These are phyloP conservation scores for Sporothrix globosa DNA, from an alignment of 2,329 filamentous ascomycete genomes.

Conservation along the genomic window DNA sequence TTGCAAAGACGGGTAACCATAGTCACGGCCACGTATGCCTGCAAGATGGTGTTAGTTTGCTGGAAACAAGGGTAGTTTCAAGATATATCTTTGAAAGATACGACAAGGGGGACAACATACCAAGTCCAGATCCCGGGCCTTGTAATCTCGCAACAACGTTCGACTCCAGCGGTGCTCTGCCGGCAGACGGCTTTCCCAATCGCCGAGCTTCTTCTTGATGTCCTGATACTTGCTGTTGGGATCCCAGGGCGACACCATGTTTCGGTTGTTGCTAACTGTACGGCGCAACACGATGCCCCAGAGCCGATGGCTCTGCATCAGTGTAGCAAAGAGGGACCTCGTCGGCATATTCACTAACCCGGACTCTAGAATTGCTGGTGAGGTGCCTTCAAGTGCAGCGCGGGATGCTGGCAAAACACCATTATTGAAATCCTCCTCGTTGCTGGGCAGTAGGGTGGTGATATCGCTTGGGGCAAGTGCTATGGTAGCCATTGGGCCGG, in stretches of 20 bases:
- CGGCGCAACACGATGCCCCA: conserved; percentile 58
- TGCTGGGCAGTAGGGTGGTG: conserved; percentile 57
- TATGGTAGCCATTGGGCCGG: conserved; percentile 55
- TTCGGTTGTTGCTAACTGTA: conserved; percentile 51
- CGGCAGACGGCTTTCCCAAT: conserved; percentile 56
- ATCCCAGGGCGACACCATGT: conserved; percentile 51
- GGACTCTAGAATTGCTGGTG: conserved; percentile 53
- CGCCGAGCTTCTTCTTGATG: conserved; percentile 48
- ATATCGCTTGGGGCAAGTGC: conserved; percentile 58
- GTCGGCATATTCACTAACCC: conserved; percentile 48
- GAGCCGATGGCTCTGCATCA: conserved; percentile 59
- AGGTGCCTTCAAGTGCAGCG: conserved; percentile 58
- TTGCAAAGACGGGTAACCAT: conserved; percentile 61
- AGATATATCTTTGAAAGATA: neutral
- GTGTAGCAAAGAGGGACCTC: conserved; percentile 58
- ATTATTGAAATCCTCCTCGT: conserved; percentile 56
- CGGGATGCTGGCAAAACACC: conserved; percentile 54
- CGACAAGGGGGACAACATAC: conserved; percentile 40
- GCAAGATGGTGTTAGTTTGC: neutral
- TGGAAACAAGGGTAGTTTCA: conserved; percentile 34
- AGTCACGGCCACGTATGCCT: conserved; percentile 60
- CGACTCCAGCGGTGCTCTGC: conserved; percentile 53
- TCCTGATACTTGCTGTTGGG: conserved; percentile 52
- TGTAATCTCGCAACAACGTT: conserved; percentile 50
- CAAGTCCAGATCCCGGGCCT: conserved; percentile 54